Base-by-base conservation (phyloP, 1,284 basidiomycete species). In the Cryptococcus sp. region DNA sequence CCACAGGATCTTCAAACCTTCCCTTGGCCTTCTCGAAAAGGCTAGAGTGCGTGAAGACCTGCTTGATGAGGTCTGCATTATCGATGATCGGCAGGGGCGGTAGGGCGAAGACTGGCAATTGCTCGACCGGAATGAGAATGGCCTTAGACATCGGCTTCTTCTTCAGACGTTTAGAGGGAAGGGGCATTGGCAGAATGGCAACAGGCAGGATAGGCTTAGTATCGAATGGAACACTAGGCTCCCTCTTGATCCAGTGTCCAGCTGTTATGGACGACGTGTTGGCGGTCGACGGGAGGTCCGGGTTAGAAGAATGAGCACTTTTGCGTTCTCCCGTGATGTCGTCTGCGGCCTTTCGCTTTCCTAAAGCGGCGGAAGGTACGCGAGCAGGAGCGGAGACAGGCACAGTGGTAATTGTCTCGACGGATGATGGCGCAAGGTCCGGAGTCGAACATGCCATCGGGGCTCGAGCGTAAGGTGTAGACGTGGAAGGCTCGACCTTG, bases 141-240 rank as follows among this genome's bases (percentile, higher is more conserved):
- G 70, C 67, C 54, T 62, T 61, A 7, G 63, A 54, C 1, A 50
- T 66, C 4, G 61, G 52, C 7, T 46, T 50, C 39, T 65, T 66
- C 57, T 72, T 73, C 48, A 64, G 60, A 50, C 74, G 68, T 55
- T 73, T 73, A 16, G 69, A 72, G 1, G 72, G 72, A 6, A 76
- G 63, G 1, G 71, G 67, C 6, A 65, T 53, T 13, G 69, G 67
- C 5, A 74, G 54, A 25, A 71, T 61, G 0, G 69, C 56, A 19
- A 62, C 54, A 16, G 55, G 45, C 27, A 48, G 45, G 41, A 38
- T 19, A 11, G 47, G 51, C 42, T 56, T 56, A 23, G 45, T 27
- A n/a, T 60, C 58, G 5, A 13, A 3, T 13, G 13, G 8, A 10
- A 35, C 31, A 13, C 31, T 35, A 13, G 13, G 8, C 8, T 35